These are phyloP conservation scores for Diaporthe destruens DNA, from an alignment of 2,329 filamentous ascomycete species.

Conservation along the genomic window DNA sequence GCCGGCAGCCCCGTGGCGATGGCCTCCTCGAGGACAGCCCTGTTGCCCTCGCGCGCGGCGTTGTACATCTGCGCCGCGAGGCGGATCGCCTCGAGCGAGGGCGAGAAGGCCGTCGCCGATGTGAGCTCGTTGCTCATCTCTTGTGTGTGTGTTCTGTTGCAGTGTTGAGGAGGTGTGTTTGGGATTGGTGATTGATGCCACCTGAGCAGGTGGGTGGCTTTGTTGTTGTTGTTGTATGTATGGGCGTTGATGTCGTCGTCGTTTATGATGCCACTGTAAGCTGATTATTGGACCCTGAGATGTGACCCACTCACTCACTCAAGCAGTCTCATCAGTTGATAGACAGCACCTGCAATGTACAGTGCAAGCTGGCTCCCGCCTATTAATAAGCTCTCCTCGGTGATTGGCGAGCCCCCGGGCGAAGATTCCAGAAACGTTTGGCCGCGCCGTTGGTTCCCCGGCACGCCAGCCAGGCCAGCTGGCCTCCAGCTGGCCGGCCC, in stretches of 20 bases:
- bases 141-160: neutral
- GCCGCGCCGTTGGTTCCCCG: constrained; percentile 2
- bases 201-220: too few relatives aligned
- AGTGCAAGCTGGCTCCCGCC: constrained; percentile 13
- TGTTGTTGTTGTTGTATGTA: too few relatives aligned
- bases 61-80: constrained; percentile 77
- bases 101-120: constrained; percentile 42
- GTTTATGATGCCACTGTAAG: too few relatives aligned
- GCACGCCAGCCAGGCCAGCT: constrained; percentile 21
- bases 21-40: constrained; percentile 70
- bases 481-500: constrained; percentile 59
- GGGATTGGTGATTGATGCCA: neutral
- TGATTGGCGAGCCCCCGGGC: constrained; percentile 30
- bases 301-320: neutral
- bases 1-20: constrained; percentile 74
- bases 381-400: constrained; percentile 27
- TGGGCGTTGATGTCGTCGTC: too few relatives aligned
- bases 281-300: too few relatives aligned
- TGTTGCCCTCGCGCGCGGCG: constrained; percentile 71
- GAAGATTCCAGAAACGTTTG: constrained; percentile 26
- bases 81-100: constrained; percentile 75
- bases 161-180: neutral
- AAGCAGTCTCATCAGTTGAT: too few relatives aligned
- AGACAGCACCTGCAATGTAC: too few relatives aligned
- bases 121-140: constrained; percentile 16